Conservation (phyloP, 1,284 basidiomycete species). For the Austropuccinia psidii region DNA sequence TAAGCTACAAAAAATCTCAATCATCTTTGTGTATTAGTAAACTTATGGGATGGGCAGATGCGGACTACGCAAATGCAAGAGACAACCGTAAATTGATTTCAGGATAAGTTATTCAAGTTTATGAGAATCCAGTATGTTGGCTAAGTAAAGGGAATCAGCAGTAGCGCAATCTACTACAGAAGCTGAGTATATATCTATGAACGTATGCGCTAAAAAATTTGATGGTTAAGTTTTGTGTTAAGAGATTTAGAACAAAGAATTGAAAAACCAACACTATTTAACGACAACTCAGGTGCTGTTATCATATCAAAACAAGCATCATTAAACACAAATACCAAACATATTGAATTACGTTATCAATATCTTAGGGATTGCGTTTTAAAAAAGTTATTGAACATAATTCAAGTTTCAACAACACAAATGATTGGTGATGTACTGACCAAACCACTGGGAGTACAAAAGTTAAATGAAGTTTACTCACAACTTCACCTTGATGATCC, state of each 20-base stretch:
- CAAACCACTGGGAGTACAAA: neutral
- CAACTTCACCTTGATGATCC: no score
- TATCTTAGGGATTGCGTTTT: neutral
- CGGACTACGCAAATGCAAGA: neutral
- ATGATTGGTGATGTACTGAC: neutral
- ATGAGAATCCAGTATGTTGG: neutral
- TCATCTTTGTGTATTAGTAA: neutral
- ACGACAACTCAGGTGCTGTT: neutral
- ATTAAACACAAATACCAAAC: slow-evolving; percentile 4
- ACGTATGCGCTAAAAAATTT: neutral
- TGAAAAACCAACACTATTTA: neutral
- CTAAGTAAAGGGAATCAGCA: neutral
- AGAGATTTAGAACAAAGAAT: neutral
- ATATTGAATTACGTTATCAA: slow-evolving; percentile 26
- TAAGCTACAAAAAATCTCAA: neutral
- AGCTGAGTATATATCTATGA: neutral
- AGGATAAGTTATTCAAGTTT: neutral
- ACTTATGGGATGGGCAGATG: slow-evolving; percentile 4
- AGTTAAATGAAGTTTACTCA: neutral
- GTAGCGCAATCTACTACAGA: slow-evolving; percentile 5
- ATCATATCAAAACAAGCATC: neutral
- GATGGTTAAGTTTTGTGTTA: neutral
- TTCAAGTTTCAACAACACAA: neutral
- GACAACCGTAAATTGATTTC: neutral
- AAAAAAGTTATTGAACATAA: neutral